These are phyloP conservation scores for Aspergillus leporis DNA, from an alignment of 495 filamentous ascomycete species.

Conservation along the genomic window DNA sequence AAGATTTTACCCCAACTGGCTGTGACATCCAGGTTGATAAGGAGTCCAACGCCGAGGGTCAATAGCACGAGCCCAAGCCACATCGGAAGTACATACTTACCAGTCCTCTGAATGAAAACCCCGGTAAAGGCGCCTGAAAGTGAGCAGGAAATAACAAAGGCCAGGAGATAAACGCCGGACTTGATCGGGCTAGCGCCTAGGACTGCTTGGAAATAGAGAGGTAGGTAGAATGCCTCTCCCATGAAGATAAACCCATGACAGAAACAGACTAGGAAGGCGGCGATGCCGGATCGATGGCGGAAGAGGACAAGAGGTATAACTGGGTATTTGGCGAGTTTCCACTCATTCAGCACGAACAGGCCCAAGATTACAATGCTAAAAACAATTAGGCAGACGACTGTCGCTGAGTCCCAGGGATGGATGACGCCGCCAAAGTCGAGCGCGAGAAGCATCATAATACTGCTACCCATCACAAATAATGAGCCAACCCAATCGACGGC, in stretches of 20 bases:
- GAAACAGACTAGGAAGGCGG: conserved; percentile 42
- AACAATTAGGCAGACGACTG: conserved; percentile 69
- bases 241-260: conserved; percentile 48
- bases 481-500: conserved; percentile 70
- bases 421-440: conserved; percentile 67
- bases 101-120: conserved; percentile 50
- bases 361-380: conserved; percentile 59
- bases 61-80: conserved; percentile 56
- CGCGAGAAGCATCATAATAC: conserved; percentile 70
- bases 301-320: conserved; percentile 71
- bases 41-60: conserved; percentile 62
- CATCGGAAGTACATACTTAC: conserved; percentile 53
- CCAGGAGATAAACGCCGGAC: conserved; percentile 71
- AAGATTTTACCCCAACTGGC: conserved; percentile 62
- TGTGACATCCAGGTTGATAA: conserved; percentile 55
- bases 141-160: conserved; percentile 64
- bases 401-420: conserved; percentile 65
- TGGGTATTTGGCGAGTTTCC: conserved; percentile 66
- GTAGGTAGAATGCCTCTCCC: conserved; percentile 48
- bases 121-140: conserved; percentile 51
- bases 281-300: conserved; percentile 44
- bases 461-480: conserved; percentile 59
- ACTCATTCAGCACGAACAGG: conserved; percentile 66
- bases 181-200: conserved; percentile 63
- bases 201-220: conserved; percentile 58